A percentile compares a stretch with the other conserved stretches of the same genome.
These are phyloP conservation scores for Auriscalpium orientale DNA, from an alignment of 768 basidiomycete genomes.

Conservation along the genomic window DNA sequence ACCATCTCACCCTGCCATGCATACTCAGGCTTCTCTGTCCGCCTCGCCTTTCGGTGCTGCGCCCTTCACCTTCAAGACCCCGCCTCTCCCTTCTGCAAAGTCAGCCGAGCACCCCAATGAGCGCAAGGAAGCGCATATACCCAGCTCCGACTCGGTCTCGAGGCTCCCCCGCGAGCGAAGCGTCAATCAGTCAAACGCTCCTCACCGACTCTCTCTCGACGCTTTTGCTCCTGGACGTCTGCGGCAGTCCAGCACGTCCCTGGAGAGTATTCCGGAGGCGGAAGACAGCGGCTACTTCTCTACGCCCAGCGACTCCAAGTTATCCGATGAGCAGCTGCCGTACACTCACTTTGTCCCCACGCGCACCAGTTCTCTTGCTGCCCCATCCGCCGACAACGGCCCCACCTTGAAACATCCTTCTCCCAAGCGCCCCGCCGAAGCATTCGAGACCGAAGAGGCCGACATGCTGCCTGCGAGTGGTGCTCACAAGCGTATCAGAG, in stretches of 20 bases:
- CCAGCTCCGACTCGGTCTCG: not conserved
- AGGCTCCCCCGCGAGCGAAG: not conserved
- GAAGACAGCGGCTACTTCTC: slow-evolving; percentile 13
- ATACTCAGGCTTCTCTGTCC: not conserved
- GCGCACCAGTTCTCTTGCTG: not conserved
- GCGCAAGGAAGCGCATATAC: not conserved
- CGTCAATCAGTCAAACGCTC: not conserved
- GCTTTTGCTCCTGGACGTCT: not conserved
- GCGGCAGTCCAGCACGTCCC: not conserved
- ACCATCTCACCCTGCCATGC: slow-evolving; percentile 6
- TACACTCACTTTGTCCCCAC: not conserved
- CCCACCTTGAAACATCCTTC: not conserved
- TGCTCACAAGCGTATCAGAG: not conserved
- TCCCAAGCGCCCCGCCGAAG: not conserved
- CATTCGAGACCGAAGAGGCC: not conserved
- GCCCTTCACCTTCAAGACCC: slow-evolving; percentile 4
- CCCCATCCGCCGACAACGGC: not conserved
- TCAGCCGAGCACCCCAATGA: not conserved
- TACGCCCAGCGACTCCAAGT: not conserved
- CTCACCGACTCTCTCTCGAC: not conserved
- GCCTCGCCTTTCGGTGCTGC: not conserved
- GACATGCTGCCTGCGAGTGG: not conserved
- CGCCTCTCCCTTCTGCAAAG: slow-evolving; percentile 4
- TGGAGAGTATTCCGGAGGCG: not conserved
- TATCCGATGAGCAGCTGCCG: not conserved